Base-by-base conservation (phyloP, 139 green algal species). In the Closterium sp. region DNA sequence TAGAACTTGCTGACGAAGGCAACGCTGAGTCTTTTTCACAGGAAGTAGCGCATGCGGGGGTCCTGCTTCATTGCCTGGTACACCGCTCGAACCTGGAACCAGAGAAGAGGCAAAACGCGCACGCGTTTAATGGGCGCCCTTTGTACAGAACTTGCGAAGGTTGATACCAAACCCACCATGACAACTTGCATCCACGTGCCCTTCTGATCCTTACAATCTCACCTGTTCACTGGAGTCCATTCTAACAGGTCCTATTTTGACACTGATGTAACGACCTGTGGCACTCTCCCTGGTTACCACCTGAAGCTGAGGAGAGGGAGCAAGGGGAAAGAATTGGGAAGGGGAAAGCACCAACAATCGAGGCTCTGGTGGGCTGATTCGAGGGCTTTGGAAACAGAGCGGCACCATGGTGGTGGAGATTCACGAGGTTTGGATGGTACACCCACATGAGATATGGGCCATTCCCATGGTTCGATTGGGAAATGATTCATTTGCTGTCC, bases 181-280 rank as follows among this genome's bases (percentile, higher is more conserved):
- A 19, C 10, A 28, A 19, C 55, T 28, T 76, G 55, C 12, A 76
- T 76, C 55, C 16, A 19, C 55, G 16, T 19, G 25, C 12, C 55
- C 55, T 19, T 76, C 55, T 76, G 16, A 76, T 76, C 55, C 55
- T 19, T 76, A 55, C 4, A 76, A 76, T 28, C 55, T 76, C 55
- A 92, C 89, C 88, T 93, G 90, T 23, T 93, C 90, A 83, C 90
- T 89, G n/a, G 90, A 94, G 31, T 93, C 90, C 25, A 93, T 55
- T 19, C 66, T 31, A 69, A 94, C 35, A 19, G 90, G 90, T 32
- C 90, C 90, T 25, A 93, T 94, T n/a, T 93, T 93, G 6, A 93
- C 90, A 91, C 91, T 95, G 32, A 92, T 93, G 89, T 92, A 92
- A n/a, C 88, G 86, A 66, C 89, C 89, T 23, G 89, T 76, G 33